phyloP scores from a whole-genome alignment of 2,329 filamentous ascomycete species.

The Sordariomycetes sp. region DNA sequence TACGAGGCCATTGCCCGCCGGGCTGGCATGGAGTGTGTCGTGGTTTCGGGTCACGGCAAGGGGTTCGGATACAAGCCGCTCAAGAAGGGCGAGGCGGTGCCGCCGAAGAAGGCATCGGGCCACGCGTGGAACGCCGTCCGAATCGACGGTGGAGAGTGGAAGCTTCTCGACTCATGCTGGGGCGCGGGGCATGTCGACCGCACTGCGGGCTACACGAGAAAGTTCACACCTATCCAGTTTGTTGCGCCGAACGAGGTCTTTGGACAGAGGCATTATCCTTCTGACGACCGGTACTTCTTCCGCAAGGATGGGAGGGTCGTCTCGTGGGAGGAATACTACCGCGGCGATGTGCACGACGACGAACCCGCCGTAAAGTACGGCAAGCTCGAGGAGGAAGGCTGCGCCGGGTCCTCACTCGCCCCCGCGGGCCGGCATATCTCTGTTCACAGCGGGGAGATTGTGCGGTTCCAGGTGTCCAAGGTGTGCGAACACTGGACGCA shows the following conservation, averaged over 20 bases:
- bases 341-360: constrained; percentile 27
- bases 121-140: constrained; percentile 93
- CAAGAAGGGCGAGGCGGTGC: constrained; percentile 49
- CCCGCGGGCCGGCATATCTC: constrained; percentile 36
- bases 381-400: constrained; percentile 32
- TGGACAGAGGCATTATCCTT: constrained; percentile 67
- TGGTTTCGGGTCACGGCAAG: constrained; percentile 73
- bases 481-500: constrained; percentile 73
- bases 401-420: constrained; percentile 44
- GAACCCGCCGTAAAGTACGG: constrained; percentile 33
- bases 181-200: constrained; percentile 61
- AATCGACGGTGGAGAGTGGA: constrained; percentile 81
- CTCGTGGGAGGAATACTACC: constrained; percentile 72
- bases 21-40: constrained; percentile 65
- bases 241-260: constrained; percentile 64
- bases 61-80: constrained; percentile 61
- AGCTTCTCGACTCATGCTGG: constrained; percentile 87
- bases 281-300: constrained; percentile 55
- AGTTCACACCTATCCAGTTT: constrained; percentile 53
- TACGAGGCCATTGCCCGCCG: constrained; percentile 67
- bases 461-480: constrained; percentile 72
- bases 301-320: constrained; percentile 55
- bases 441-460: constrained; percentile 37
- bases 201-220: constrained; percentile 45
- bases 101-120: constrained; percentile 44